A percentile compares a stretch with the other conserved stretches of the same genome.
Evolutionary conservation across 2,329 filamentous ascomycete species (phyloP).

Genomic region (Aureobasidium sp.): DNA sequence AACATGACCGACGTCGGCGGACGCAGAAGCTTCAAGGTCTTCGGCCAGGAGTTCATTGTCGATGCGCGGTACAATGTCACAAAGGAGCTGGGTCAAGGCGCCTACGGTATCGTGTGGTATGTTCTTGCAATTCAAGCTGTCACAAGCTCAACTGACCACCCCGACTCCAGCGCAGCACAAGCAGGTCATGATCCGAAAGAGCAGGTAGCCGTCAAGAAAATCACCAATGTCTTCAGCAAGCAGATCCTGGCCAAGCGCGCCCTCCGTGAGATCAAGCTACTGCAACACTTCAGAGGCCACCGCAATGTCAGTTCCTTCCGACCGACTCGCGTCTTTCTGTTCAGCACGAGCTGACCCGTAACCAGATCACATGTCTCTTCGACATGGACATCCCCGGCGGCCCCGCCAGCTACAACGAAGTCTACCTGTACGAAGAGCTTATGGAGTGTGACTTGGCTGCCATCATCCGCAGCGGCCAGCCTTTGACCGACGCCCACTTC

Average conservation of each 20-base stretch:
- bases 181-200: slow-evolving; percentile 78
- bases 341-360: slow-evolving; percentile 5
- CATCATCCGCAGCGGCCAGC: slow-evolving; percentile 95
- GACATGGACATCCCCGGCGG: slow-evolving; percentile 94
- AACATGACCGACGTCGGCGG: slow-evolving; percentile 55
- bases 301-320: slow-evolving; percentile 2
- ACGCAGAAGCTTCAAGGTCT: slow-evolving; percentile 97
- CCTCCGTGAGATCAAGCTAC: slow-evolving; percentile 93
- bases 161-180: slow-evolving; percentile 67
- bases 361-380: slow-evolving; percentile 92
- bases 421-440: slow-evolving; percentile 96
- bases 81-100: slow-evolving; percentile 96
- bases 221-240: slow-evolving; percentile 99
- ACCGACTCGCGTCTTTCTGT: neutral
- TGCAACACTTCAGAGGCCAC: slow-evolving; percentile 80
- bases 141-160: neutral
- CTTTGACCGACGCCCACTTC: slow-evolving; percentile 96
- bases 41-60: slow-evolving; percentile 98
- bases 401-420: slow-evolving; percentile 97
- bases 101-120: slow-evolving; percentile 97
- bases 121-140: slow-evolving; percentile 20
- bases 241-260: slow-evolving; percentile 99
- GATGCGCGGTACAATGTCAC: slow-evolving; percentile 98
- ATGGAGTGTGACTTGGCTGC: slow-evolving; percentile 99
- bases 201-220: slow-evolving; percentile 97